Percentiles rank a stretch among this genome's conserved stretches.
phyloP scores from a whole-genome alignment of 306 rosid species.

The Macrotyloma uniflorum region DNA sequence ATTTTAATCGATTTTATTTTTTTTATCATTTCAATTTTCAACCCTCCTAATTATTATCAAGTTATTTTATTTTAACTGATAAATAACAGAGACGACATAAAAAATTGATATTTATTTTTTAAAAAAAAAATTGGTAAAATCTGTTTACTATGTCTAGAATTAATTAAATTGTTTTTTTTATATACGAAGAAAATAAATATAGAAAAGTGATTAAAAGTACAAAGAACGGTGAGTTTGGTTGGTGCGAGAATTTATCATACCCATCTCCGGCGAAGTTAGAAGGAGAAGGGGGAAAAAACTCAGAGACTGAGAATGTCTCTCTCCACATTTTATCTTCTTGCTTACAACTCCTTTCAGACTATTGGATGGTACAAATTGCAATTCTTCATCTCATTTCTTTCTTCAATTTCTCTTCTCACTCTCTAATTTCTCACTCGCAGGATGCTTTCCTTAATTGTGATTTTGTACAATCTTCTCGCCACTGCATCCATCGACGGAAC shows the following conservation, averaged over 20 bases:
- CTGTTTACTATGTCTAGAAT: not conserved
- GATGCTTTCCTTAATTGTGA: conserved; percentile 55
- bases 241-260: not conserved
- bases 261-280: not conserved
- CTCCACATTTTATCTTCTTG: conserved; percentile 60
- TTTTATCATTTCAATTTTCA: no score
- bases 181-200: not conserved
- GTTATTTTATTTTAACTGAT: not conserved
- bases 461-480: conserved; percentile 49
- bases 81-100: not conserved
- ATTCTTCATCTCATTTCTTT: not conserved
- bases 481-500: conserved; percentile 55
- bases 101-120: not conserved
- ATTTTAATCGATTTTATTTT: no score
- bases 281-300: not conserved
- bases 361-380: conserved; percentile 55
- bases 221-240: not conserved
- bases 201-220: not conserved
- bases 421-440: conserved; percentile 42
- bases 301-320: conserved; percentile 40
- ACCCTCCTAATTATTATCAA: not conserved
- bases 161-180: not conserved
- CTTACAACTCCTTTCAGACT: conserved; percentile 79
- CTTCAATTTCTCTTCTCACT: not conserved
- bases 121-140: not conserved